Evolutionary conservation across 2,329 filamentous ascomycete genomes (phyloP), one percentile per base, ranked within the genome.

Genomic region (Ambrosiella cleistominuta): DNA sequence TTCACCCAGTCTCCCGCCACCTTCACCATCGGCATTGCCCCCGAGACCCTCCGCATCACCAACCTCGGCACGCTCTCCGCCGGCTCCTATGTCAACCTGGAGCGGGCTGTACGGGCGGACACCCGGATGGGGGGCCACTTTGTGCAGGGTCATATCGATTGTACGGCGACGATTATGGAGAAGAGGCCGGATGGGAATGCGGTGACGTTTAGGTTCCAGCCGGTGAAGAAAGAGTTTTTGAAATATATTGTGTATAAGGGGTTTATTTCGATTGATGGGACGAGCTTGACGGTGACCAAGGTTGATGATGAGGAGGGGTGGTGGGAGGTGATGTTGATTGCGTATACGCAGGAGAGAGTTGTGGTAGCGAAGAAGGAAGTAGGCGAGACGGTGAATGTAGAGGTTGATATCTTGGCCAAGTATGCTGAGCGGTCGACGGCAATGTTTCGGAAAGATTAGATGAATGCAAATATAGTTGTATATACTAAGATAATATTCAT

Each of bases 41-140:
- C 93, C 60, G 93, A 98, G 74, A 98, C 93, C 13, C 82, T 98
- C 58, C 89, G 93, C 60, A 82, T 95, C 60, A 98, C 94, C 61
- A 95, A 97, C 72, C 81, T 98, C n/a, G 91, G 90, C 62, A 74
- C 74, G 17, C 76, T 98, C 57, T 70, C 72, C 53, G 68, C 80
- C 61, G 75, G 75, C 47, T 85, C 82, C 61, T 75, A 74, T 19
- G 90, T 97, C 63, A 98, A 98, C 70, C 83, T 98, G 57, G 93
- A 98, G 75, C 83, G 93, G 13, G 91, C 93, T 2, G 90, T 98
- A 57, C 85, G 86, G 15, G 88, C 89, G 3, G 81, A 86, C 65
- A 96, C 91, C 51, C 87, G 93, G 58, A 97, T 98, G 88, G 93
- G 94, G 52, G 93, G 93, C 0, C 93, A 98, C 72, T 95, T 97